Evolutionary conservation across 805 yeast species (phyloP), one percentile per base, ranked within the genome.

Genomic region (Myxozyma neotropica): DNA sequence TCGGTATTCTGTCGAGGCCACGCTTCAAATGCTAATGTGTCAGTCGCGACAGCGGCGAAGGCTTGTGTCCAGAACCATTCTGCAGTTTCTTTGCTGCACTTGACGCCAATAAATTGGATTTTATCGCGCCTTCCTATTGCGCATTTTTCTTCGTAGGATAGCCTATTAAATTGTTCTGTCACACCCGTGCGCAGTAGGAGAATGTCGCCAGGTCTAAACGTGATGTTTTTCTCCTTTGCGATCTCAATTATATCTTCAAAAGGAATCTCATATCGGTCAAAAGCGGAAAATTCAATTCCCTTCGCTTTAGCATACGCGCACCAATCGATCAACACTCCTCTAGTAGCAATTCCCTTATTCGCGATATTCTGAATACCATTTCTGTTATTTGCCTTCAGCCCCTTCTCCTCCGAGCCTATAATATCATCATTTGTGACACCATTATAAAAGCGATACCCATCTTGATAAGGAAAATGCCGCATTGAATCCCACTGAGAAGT

Each of bases 401-500:
- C 50, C 21, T 46, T 46, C 29, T 19, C 42, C 12, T 10, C 42
- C 13, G 48, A 17, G 4, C 55, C 55, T 6, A 3, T n/a, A 33
- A 52, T 52, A 23, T 40, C 55, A 21, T 29, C 47, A 7, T 31
- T 38, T 27, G 48, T 21, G 8, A 29, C 36, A 35, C 48, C 39
- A 27, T 52, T 52, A 17, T 40, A 52, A 23, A 24, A 52, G 19
- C 33, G 21, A n/a, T 24, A 33, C 31, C 36, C 36, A 38, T 23
- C 27, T 52, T 40, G 55, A 35, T 42, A 40, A 1, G 48, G 55
- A 17, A 52, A 52, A 29, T 52, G 48, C 12, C 48, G 55, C 19
- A 42, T 3, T 8, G 54, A 52, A 23, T 52, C 55, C 55, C 55
- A 52, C 29, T 52, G 55, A 6, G 55, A 42, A n/a, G 55, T 52